These are phyloP conservation scores for Flammula alnicola DNA, from an alignment of 1,284 basidiomycete species.

Conservation along the genomic window DNA sequence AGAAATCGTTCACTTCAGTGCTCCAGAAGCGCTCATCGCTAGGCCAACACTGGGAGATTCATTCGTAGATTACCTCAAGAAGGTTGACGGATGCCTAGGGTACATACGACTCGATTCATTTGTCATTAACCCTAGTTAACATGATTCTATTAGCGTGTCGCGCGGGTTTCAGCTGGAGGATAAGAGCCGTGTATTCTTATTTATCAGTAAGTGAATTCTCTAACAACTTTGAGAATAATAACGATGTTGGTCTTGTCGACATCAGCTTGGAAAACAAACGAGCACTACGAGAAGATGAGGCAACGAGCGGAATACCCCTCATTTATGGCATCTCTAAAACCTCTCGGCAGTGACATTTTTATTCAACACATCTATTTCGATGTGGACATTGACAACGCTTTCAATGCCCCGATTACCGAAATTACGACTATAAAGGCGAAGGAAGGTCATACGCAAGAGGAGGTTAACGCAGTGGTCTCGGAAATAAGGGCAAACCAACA, in stretches of 20 bases:
- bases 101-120: neutral
- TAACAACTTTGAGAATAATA: neutral
- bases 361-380: conserved; percentile 21
- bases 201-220: conserved; percentile 17
- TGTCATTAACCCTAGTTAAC: neutral
- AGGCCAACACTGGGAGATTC: conserved; percentile 17
- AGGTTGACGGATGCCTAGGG: conserved; percentile 24
- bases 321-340: neutral
- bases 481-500: conserved; percentile 14
- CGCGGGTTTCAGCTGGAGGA: conserved; percentile 25
- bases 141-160: conserved; percentile 11
- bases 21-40: conserved; percentile 13
- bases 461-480: conserved; percentile 15
- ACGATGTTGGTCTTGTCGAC: neutral
- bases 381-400: conserved; percentile 11
- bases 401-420: conserved; percentile 22
- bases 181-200: conserved; percentile 18
- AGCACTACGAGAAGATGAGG: conserved; percentile 16
- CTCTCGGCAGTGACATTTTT: conserved; percentile 4
- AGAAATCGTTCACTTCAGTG: conserved; percentile 12
- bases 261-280: conserved; percentile 19
- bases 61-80: conserved; percentile 15
- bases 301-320: conserved; percentile 12
- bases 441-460: conserved; percentile 7
- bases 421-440: conserved; percentile 7